Evolutionary conservation across 495 filamentous ascomycete species (phyloP).

Genomic region (Lindgomyces ingoldianus): DNA sequence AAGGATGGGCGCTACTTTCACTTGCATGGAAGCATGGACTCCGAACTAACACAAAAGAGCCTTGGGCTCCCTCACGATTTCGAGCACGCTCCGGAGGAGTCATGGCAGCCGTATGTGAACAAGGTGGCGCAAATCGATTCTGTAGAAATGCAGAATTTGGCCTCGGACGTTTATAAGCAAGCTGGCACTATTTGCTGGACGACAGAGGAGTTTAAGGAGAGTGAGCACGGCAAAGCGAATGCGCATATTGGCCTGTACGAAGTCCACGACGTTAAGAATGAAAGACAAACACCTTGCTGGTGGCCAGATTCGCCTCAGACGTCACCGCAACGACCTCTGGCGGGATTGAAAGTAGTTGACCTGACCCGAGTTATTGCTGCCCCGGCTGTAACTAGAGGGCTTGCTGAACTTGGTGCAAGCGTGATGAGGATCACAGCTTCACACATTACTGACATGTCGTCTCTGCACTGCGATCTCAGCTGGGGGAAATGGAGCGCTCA

Average conservation of each 20-base stretch:
- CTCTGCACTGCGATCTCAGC: conserved; percentile 55
- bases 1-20: conserved; percentile 57
- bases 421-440: conserved; percentile 63
- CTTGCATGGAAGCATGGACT: conserved; percentile 55
- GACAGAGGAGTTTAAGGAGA: conserved; percentile 50
- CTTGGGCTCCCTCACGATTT: conserved; percentile 47
- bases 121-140: conserved; percentile 43
- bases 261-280: conserved; percentile 42
- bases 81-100: conserved; percentile 34
- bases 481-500: conserved; percentile 60
- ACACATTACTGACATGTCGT: conserved; percentile 52
- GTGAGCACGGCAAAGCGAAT: conserved; percentile 55
- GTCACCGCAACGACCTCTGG: conserved; percentile 51
- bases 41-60: conserved; percentile 47
- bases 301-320: conserved; percentile 47
- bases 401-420: conserved; percentile 61
- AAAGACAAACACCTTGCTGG: conserved; percentile 48
- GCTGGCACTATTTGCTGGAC: conserved; percentile 56
- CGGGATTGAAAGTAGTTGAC: conserved; percentile 62
- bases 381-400: conserved; percentile 54
- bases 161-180: conserved; percentile 53
- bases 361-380: conserved; percentile 64
- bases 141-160: conserved; percentile 48
- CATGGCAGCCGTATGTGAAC: conserved; percentile 38
- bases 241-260: conserved; percentile 54